phyloP scores from a whole-genome alignment of 148 eudicot genomes.

The Cornus florida region DNA sequence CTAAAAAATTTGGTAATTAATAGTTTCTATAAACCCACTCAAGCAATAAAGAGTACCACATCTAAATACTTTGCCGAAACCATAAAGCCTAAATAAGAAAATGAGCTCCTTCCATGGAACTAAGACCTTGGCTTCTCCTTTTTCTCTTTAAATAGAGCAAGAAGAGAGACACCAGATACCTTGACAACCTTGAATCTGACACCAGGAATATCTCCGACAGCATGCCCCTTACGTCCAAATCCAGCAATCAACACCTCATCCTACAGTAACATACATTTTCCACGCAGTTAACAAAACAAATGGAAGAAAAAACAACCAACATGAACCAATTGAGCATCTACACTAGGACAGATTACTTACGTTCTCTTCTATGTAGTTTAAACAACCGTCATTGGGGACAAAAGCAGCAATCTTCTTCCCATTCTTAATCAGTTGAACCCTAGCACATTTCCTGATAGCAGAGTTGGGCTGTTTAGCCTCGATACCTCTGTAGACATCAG shows the following conservation, averaged over 20 bases:
- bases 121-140: slow-evolving; percentile 60
- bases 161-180: slow-evolving; percentile 52
- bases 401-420: slow-evolving; percentile 56
- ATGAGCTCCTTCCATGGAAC: slow-evolving; percentile 5
- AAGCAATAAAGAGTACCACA: not conserved
- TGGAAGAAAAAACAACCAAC: not conserved
- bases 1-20: slow-evolving; percentile 3
- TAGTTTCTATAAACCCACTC: slow-evolving; percentile 7
- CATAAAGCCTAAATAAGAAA: not conserved
- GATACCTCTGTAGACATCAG: slow-evolving; percentile 33
- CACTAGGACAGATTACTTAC: slow-evolving; percentile 21
- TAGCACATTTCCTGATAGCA: slow-evolving; percentile 48
- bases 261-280: slow-evolving; percentile 13
- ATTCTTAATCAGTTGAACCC: slow-evolving; percentile 51
- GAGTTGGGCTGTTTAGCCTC: slow-evolving; percentile 58
- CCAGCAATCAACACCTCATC: slow-evolving; percentile 58
- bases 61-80: not conserved
- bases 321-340: not conserved
- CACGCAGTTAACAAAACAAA: not conserved
- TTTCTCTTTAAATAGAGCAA: slow-evolving; percentile 56
- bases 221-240: slow-evolving; percentile 57
- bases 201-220: slow-evolving; percentile 62
- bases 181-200: slow-evolving; percentile 57
- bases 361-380: slow-evolving; percentile 53
- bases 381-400: slow-evolving; percentile 55